Evolutionary conservation across 2,329 filamentous ascomycete genomes (phyloP), one percentile per base, ranked within the genome.

Genomic region (Geosmithia flava): DNA sequence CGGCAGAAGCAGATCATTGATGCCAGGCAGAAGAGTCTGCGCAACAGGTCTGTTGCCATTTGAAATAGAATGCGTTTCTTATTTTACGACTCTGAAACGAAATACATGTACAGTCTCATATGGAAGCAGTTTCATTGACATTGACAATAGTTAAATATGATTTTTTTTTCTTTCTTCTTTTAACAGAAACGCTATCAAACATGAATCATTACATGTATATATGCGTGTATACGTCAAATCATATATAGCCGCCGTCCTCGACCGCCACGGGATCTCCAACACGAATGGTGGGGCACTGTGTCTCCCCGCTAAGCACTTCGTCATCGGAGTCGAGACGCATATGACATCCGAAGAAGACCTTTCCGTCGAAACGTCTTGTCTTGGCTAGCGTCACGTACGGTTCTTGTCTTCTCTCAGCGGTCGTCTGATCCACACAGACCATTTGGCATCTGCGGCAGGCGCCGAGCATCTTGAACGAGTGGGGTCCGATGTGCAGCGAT

Each of bases 361-460:
- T 89, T 2, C 89, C 87, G 47, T 86, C 81, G 53, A 87, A 81
- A 49, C 87, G 78, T 55, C 93, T 78, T 11, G 87, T 95, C 69
- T 94, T 95, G 2, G 86, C 83, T 50, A 98, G 68, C 1, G 89
- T 96, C 3, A 85, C 78, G 59, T 93, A 95, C 0, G 93, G 93
- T 62, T 97, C 93, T 53, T 88, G 80, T 53, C 81, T 80, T 61
- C 81, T 85, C 53, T 80, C 74, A 0, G 81, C 89, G 13, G 84
- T 95, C 44, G 80, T 71, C 62, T 96, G 93, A 58, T 98, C 83
- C 44, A 97, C 80, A 60, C 91, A 96, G 10, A 98, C 84, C 90
- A 98, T 97, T 62, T 95, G 89, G 56, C 93, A 98, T 50, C 93
- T 73, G 51, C 88, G 78, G 58, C 93, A 98, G 3, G 85, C 78